phyloP scores from a whole-genome alignment of 2,329 filamentous ascomycete species.

The Penicillium hordei region DNA sequence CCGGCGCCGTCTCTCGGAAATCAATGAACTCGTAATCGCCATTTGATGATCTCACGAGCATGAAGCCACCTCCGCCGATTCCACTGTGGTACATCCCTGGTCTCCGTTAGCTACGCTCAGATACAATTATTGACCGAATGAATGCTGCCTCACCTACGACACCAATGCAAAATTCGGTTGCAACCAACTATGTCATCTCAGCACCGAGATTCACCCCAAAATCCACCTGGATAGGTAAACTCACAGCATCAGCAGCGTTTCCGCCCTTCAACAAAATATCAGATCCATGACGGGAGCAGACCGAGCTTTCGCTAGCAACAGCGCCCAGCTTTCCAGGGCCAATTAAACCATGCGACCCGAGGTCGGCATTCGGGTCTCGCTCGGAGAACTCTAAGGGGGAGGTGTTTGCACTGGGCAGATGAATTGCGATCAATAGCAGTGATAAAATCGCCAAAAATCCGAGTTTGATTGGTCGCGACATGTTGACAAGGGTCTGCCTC shows the following conservation, averaged over 20 bases:
- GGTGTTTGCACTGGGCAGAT: constrained; percentile 24
- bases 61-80: constrained; percentile 88
- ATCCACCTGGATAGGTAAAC: constrained; percentile 20
- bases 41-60: constrained; percentile 70
- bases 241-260: constrained; percentile 71
- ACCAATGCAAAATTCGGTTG: constrained; percentile 72
- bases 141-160: constrained; percentile 55
- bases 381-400: constrained; percentile 22
- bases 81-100: constrained; percentile 73
- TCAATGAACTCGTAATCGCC: constrained; percentile 85
- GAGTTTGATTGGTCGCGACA: constrained; percentile 20
- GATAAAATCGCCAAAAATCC: constrained; percentile 20
- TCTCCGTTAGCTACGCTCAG: background rate
- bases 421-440: constrained; percentile 22
- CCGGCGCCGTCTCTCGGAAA: constrained; percentile 84
- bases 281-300: constrained; percentile 69
- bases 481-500: constrained; percentile 5
- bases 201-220: background rate
- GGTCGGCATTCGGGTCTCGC: background rate
- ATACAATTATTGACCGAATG: background rate
- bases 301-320: constrained; percentile 66
- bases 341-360: constrained; percentile 31
- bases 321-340: constrained; percentile 53
- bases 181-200: constrained; percentile 56
- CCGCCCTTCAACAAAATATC: constrained; percentile 62